Evolutionary conservation across 495 filamentous ascomycete genomes (phyloP).

Genomic region (Xylaria bambusicola): DNA sequence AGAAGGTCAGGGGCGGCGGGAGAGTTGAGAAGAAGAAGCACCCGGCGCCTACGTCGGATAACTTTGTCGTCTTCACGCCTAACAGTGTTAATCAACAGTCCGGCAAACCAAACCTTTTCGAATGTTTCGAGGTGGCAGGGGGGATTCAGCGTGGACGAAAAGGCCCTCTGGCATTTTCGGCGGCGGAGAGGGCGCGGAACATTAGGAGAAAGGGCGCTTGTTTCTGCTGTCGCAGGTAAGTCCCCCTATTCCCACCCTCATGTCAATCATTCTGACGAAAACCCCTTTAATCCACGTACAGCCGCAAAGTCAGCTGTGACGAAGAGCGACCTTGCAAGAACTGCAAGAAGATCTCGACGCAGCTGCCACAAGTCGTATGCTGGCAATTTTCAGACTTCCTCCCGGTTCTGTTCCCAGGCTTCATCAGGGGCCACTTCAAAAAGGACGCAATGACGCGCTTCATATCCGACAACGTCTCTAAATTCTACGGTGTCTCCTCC

Average conservation of each 20-base stretch:
- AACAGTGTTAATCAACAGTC: constrained; percentile 45
- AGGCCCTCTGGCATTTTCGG: constrained; percentile 47
- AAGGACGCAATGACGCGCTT: constrained; percentile 46
- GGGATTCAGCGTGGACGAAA: constrained; percentile 49
- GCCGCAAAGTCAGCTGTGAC: constrained; percentile 50
- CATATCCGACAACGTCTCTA: constrained; percentile 42
- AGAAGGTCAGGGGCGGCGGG: constrained; percentile 34
- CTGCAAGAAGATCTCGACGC: constrained; percentile 46
- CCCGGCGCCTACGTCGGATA: constrained; percentile 35
- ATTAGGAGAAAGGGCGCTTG: constrained; percentile 50
- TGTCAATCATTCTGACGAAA: constrained; percentile 12
- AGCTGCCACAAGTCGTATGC: constrained; percentile 47
- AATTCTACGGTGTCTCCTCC: constrained; percentile 33
- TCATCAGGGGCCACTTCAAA: constrained; percentile 47
- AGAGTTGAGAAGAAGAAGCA: constrained; percentile 41
- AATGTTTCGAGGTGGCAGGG: constrained; percentile 48
- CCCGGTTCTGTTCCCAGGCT: constrained; percentile 48
- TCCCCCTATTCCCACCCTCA: constrained; percentile 6
- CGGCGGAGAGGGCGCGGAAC: constrained; percentile 49
- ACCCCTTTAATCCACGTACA: constrained; percentile 5
- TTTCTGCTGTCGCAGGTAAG: constrained; percentile 50
- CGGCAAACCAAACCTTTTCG: constrained; percentile 46
- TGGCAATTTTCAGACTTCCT: constrained; percentile 52
- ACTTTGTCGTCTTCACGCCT: constrained; percentile 52
- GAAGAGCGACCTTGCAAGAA: constrained; percentile 48